phyloP scores from a whole-genome alignment of 805 yeast genomes.

The Scheffersomyces ergatensis region DNA sequence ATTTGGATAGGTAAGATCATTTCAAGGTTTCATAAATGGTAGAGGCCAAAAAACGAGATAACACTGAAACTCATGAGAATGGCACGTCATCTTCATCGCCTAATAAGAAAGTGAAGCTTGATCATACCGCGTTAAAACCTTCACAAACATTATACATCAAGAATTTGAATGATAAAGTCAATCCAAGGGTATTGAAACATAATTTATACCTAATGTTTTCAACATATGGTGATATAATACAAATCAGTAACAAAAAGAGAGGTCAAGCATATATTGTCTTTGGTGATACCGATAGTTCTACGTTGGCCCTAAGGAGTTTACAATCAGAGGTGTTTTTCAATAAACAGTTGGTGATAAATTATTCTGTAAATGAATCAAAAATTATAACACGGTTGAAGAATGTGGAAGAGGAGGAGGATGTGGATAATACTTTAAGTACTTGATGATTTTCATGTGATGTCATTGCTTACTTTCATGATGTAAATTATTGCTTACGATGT shows the following conservation, averaged over 20 bases:
- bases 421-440: too few species aligned
- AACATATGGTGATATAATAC: conserved; percentile 63
- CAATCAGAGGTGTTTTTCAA: conserved; percentile 53
- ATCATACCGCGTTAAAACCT: conserved; percentile 7
- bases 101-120: conserved; percentile 7
- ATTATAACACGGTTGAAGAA: conserved; percentile 10
- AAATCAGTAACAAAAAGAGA: conserved; percentile 39
- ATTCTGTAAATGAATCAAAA: conserved; percentile 24
- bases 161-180: conserved; percentile 59
- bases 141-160: conserved; percentile 55
- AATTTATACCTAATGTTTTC: conserved; percentile 58
- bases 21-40: too few species aligned
- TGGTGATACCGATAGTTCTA: conserved; percentile 48
- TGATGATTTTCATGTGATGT: too few species aligned
- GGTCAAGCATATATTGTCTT: conserved; percentile 70
- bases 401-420: background rate
- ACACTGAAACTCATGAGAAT: background rate
- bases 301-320: conserved; percentile 46
- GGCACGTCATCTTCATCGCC: background rate
- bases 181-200: conserved; percentile 42
- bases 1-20: too few species aligned
- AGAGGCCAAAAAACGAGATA: background rate
- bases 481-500: too few species aligned
- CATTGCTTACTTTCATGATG: too few species aligned
- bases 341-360: conserved; percentile 46